phyloP scores from a whole-genome alignment of 1,284 basidiomycete species.

The Boletus subluridellus region DNA sequence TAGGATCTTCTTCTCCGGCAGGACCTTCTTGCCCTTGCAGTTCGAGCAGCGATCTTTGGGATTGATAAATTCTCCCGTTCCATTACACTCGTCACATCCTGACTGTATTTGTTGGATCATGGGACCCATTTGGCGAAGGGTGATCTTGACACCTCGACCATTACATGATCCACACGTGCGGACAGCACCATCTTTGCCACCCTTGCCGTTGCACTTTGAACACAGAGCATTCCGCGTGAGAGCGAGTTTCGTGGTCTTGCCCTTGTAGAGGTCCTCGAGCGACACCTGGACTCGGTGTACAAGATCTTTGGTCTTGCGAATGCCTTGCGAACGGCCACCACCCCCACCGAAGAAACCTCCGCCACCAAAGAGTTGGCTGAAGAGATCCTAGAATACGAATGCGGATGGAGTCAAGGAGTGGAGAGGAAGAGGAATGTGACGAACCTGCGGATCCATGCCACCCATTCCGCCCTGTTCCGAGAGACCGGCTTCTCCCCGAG shows the following conservation, averaged over 20 bases:
- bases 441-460: conserved; percentile 92
- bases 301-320: conserved; percentile 97
- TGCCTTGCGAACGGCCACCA: conserved; percentile 65
- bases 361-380: conserved; percentile 90
- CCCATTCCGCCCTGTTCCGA: conserved; percentile 85
- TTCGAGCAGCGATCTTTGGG: conserved; percentile 88
- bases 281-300: conserved; percentile 95
- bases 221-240: conserved; percentile 96
- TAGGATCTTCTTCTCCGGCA: conserved; percentile 94
- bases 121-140: conserved; percentile 94
- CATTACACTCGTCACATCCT: conserved; percentile 89
- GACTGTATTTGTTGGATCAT: conserved; percentile 99
- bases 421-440: conserved; percentile 22
- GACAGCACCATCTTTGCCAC: conserved; percentile 96
- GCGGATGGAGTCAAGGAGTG: not conserved
- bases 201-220: conserved; percentile 90
- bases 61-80: conserved; percentile 92
- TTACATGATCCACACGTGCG: conserved; percentile 76
- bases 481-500: conserved; percentile 90
- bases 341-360: conserved; percentile 54
- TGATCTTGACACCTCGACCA: conserved; percentile 91
- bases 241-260: conserved; percentile 97
- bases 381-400: conserved; percentile 70
- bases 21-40: conserved; percentile 95
- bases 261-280: conserved; percentile 97